phyloP scores from a whole-genome alignment of 2,329 filamentous ascomycete species.

The Penicillium nordicum region DNA sequence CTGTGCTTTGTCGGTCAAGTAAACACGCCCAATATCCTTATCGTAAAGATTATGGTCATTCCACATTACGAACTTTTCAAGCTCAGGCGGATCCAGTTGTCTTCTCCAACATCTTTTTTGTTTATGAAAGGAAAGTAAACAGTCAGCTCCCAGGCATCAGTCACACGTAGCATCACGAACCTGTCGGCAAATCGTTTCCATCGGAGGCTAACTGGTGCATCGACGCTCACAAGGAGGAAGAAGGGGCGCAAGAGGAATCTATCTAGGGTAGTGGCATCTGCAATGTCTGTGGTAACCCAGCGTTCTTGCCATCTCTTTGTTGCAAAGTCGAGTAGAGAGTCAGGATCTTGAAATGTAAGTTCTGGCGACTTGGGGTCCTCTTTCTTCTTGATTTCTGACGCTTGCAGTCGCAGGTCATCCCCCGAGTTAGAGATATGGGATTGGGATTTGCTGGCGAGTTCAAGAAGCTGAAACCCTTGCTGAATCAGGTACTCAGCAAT shows the following conservation, averaged over 20 bases:
- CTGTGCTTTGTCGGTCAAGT: conserved; percentile 75
- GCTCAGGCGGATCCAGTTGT: conserved; percentile 49
- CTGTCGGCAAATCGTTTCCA: conserved; percentile 72
- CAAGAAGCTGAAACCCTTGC: conserved; percentile 73
- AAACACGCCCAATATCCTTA: conserved; percentile 61
- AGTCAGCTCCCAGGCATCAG: neutral
- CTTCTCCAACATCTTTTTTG: conserved; percentile 47
- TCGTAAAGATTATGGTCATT: conserved; percentile 75
- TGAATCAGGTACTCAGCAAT: conserved; percentile 84
- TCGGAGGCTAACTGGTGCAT: conserved; percentile 79
- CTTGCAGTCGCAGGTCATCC: conserved; percentile 29
- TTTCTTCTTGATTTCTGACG: conserved; percentile 20
- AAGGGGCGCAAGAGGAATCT: conserved; percentile 76
- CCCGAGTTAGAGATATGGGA: conserved; percentile 21
- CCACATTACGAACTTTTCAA: conserved; percentile 59
- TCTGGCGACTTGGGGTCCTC: conserved; percentile 19
- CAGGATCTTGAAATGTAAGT: conserved; percentile 57
- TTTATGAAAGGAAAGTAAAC: neutral
- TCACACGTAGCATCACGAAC: conserved; percentile 23
- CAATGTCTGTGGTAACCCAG: conserved; percentile 84
- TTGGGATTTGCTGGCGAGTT: conserved; percentile 48
- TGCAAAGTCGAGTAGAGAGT: conserved; percentile 75
- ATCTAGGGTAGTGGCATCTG: conserved; percentile 69
- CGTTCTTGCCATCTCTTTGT: conserved; percentile 77
- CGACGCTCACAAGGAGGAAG: conserved; percentile 87